These are phyloP conservation scores for Eucalyptus virginea DNA, from an alignment of 345 rosid genomes.

Conservation along the genomic window DNA sequence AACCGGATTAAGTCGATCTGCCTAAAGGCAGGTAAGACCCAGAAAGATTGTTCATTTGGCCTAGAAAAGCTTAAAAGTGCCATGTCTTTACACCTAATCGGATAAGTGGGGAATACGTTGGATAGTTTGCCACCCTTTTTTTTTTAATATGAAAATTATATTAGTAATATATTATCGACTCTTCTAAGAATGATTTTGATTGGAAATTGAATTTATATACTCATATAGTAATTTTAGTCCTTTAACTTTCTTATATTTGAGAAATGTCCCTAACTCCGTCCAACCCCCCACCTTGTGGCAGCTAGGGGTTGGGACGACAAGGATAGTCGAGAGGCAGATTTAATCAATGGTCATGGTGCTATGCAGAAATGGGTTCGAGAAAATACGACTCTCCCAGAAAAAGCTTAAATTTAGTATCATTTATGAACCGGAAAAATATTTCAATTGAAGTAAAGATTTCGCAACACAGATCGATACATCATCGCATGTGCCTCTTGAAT, in stretches of 20 bases:
- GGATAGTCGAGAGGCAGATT: background rate
- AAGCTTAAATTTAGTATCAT: background rate
- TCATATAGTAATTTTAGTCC: background rate
- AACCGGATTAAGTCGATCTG: background rate
- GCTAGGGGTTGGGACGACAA: background rate
- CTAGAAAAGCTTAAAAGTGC: background rate
- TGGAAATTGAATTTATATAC: background rate
- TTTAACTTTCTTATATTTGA: background rate
- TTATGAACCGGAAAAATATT: background rate
- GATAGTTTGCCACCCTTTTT: background rate
- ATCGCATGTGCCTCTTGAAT: background rate
- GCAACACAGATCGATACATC: background rate
- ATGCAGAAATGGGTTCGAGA: background rate
- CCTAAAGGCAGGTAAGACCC: background rate
- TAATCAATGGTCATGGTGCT: background rate
- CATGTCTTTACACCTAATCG: constrained; percentile 3
- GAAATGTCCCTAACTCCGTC: background rate
- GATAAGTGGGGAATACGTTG: background rate
- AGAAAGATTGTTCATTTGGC: background rate
- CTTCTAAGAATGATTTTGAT: background rate
- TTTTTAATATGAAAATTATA: background rate
- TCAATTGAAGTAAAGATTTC: background rate
- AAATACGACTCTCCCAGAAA: background rate
- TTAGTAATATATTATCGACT: background rate
- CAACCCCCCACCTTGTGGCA: background rate